These are phyloP conservation scores for Piper betle DNA, from an alignment of 164 flowering plant species.

Conservation along the genomic window DNA sequence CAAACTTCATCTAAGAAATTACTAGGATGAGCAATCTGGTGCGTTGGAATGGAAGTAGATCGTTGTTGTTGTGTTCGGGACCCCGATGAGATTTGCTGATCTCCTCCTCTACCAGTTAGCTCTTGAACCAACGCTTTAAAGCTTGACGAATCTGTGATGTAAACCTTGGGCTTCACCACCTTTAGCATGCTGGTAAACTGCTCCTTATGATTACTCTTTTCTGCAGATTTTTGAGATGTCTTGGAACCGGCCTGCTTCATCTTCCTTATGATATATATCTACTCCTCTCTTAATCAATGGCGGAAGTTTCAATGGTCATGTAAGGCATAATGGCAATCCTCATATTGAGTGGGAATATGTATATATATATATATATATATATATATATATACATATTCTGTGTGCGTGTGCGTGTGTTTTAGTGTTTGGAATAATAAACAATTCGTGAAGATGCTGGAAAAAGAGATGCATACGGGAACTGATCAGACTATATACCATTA, in stretches of 20 bases:
- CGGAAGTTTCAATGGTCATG: conserved; percentile 18
- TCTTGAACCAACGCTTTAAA: conserved; percentile 58
- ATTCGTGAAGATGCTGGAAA: conserved; percentile 20
- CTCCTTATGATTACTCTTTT: conserved; percentile 20
- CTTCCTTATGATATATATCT: conserved; percentile 15
- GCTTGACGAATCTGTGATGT: conserved; percentile 38
- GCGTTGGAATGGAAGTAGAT: conserved; percentile 6
- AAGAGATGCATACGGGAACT: conserved; percentile 12
- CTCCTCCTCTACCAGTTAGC: conserved; percentile 37
- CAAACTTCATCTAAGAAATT: conserved; percentile 1
- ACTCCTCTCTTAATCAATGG: conserved; percentile 2
- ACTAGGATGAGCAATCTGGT: conserved; percentile 3
- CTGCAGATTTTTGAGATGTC: too few species aligned
- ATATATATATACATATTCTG: too few species aligned
- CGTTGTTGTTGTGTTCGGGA: conserved; percentile 1
- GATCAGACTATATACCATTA: conserved; percentile 8
- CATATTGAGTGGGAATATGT: too few species aligned
- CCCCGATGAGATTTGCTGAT: conserved; percentile 2
- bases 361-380: too few species aligned
- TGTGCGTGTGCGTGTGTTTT: too few species aligned
- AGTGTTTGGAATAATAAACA: conserved; percentile 5
- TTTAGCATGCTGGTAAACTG: conserved; percentile 23
- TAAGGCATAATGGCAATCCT: conserved; percentile 3
- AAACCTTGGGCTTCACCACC: conserved; percentile 42
- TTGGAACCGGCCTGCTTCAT: conserved; percentile 11